These are phyloP conservation scores for Pseudomassariella vexata DNA, from an alignment of 2,329 filamentous ascomycete genomes.

Conservation along the genomic window DNA sequence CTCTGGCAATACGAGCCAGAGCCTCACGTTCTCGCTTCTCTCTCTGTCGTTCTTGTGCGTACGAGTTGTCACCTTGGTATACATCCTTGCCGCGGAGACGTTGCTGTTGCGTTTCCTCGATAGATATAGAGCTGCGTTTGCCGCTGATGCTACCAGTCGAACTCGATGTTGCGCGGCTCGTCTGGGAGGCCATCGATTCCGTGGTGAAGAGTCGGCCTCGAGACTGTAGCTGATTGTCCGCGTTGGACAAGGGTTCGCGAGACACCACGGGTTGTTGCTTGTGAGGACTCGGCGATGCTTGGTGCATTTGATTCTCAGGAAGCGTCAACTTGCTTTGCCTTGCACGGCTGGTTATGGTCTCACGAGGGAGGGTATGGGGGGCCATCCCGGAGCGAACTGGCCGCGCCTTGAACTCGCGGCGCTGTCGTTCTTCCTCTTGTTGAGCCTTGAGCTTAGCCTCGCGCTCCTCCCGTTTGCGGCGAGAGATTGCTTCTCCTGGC, in stretches of 20 bases:
- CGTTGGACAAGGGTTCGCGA: constrained; percentile 23
- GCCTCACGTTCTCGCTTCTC: constrained; percentile 50
- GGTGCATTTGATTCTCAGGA: constrained; percentile 18
- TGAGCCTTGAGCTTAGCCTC: constrained; percentile 47
- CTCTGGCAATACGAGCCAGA: constrained; percentile 47
- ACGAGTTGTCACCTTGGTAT: constrained; percentile 44
- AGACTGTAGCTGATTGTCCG: constrained; percentile 20
- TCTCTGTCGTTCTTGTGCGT: constrained; percentile 40
- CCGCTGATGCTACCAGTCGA: constrained; percentile 38
- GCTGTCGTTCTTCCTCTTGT: constrained; percentile 54
- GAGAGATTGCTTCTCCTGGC: constrained; percentile 56
- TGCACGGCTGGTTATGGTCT: constrained; percentile 52
- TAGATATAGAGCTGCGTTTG: constrained; percentile 43
- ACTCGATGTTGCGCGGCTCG: constrained; percentile 36
- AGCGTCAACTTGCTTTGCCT: constrained; percentile 36
- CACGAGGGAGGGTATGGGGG: constrained; percentile 41
- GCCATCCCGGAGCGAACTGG: constrained; percentile 43
- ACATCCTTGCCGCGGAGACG: constrained; percentile 48
- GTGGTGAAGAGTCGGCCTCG: constrained; percentile 19
- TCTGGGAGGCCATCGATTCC: constrained; percentile 9
- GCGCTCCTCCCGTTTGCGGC: constrained; percentile 47
- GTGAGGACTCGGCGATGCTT: constrained; percentile 12
- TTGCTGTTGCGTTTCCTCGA: constrained; percentile 45
- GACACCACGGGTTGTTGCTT: constrained; percentile 21
- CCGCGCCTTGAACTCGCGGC: constrained; percentile 59